phyloP scores from a whole-genome alignment of 352 stramenopile species.

The Pythium utonaiense region DNA sequence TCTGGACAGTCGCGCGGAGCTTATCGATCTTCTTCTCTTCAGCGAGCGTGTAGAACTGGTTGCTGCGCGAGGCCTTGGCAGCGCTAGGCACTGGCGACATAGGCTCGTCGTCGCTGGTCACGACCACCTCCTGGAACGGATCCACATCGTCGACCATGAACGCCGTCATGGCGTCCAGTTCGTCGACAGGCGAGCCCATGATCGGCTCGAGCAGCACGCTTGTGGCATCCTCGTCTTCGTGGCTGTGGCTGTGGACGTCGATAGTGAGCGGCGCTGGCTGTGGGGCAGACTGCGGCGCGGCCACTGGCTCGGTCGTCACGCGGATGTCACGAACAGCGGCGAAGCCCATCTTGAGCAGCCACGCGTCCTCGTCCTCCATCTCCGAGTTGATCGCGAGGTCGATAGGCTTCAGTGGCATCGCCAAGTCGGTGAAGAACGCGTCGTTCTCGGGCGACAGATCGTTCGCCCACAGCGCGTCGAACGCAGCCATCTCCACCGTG shows the following conservation, averaged over 20 bases:
- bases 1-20: conserved; percentile 46
- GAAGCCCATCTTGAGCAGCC: conserved; percentile 21
- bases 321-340: conserved; percentile 14
- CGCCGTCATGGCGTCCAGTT: conserved; percentile 58
- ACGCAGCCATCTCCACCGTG: conserved; percentile 7
- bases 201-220: conserved; percentile 59
- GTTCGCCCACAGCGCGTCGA: conserved; percentile 18
- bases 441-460: conserved; percentile 11
- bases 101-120: conserved; percentile 24
- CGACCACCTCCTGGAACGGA: conserved; percentile 41
- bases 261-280: not conserved
- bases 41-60: conserved; percentile 8
- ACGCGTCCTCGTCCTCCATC: conserved; percentile 21
- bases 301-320: conserved; percentile 3
- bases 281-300: not conserved
- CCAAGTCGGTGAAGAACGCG: conserved; percentile 11
- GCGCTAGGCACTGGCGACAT: conserved; percentile 7
- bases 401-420: conserved; percentile 17
- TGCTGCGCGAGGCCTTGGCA: conserved; percentile 4
- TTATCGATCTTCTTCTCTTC: conserved; percentile 38
- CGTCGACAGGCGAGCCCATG: conserved; percentile 46
- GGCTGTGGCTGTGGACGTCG: not conserved
- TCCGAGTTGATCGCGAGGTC: not conserved
- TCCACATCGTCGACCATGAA: conserved; percentile 62
- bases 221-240: conserved; percentile 36